Base-by-base conservation (phyloP, 257 asterid species). In the Haberlea rhodopensis region DNA sequence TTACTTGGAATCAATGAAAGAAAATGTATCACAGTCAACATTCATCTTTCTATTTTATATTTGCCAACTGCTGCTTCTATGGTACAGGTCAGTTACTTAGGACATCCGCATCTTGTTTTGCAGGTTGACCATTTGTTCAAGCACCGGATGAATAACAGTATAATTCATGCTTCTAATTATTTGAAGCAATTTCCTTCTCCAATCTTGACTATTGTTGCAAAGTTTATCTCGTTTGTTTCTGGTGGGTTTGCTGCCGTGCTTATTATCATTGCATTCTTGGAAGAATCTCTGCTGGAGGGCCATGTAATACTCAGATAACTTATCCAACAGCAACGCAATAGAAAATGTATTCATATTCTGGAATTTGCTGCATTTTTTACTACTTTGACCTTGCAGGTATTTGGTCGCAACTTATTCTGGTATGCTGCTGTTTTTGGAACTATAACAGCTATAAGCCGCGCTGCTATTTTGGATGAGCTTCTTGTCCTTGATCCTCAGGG, bases 181-280 rank as follows among this genome's bases (percentile, higher is more conserved):
- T 69, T 94, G 57, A 94, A 90, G 75, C 99, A 90, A 65, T 94
- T 94, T 46, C 96, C 99, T 15, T 86, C 97, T 11, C 99, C 97
- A 25, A 82, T 84, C 51, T 72, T 94, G 80, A 77, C 96, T 18
- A 82, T 90, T 52, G 71, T 90, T 57, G 95, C 99, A 2, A 94
- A 87, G 81, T 94, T 94, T 82, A 90, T 94, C 73, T 90, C 99
- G 1, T 90, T 94, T 76, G 96, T 94, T 69, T 87, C 95, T 54
- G 99, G 97, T 74, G 99, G 99, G 28, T 90, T 94, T 80, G 96
- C 97, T 76, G 99, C 99, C 53, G 87, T 94, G 73, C 95, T 94
- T 60, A 90, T 94, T 73, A 87, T 94, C 76, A 84, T 94, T 58
- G 99, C 96, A 21, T 86, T 94, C 73, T 79, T 94, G 22, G 99